A percentile compares a stretch with the other conserved stretches of the same genome.
These are phyloP conservation scores for Phaeoacremonium minimum DNA, from an alignment of 2,329 filamentous ascomycete species.

Conservation along the genomic window DNA sequence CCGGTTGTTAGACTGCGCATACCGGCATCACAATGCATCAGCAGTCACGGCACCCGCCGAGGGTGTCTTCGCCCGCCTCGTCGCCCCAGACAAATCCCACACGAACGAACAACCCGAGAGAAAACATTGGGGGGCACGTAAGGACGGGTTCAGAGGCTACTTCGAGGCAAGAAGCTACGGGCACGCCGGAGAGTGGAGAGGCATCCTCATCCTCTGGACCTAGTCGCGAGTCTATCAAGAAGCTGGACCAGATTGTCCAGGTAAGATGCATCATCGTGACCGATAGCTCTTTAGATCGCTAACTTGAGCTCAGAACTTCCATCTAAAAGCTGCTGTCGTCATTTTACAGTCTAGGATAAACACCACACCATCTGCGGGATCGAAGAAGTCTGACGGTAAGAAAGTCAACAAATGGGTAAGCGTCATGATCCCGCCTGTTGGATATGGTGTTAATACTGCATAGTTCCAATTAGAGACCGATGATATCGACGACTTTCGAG, in stretches of 20 bases:
- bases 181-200: conserved; percentile 45
- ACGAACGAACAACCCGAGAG: conserved; percentile 71
- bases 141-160: conserved; percentile 30
- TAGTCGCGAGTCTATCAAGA: conserved; percentile 65
- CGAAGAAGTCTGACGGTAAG: conserved; percentile 34
- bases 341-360: conserved; percentile 78
- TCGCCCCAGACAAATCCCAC: conserved; percentile 68
- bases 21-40: conserved; percentile 82
- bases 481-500: conserved; percentile 82
- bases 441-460: conserved; percentile 3
- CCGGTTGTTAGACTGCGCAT: conserved; percentile 13
- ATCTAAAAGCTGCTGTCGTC: conserved; percentile 79
- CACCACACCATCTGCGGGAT: conserved; percentile 54
- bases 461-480: conserved; percentile 95
- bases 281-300: not conserved
- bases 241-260: conserved; percentile 91
- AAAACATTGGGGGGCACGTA: conserved; percentile 38
- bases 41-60: conserved; percentile 72
- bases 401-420: conserved; percentile 86
- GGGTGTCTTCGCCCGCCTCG: conserved; percentile 67
- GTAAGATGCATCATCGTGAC: too few species aligned
- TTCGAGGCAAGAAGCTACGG: conserved; percentile 38
- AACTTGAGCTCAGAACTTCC: conserved; percentile 88
- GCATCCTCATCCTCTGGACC: conserved; percentile 40
- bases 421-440: conserved; percentile 13